Evolutionary conservation across 495 filamentous ascomycete species (phyloP).

Genomic region (Podospora conica): DNA sequence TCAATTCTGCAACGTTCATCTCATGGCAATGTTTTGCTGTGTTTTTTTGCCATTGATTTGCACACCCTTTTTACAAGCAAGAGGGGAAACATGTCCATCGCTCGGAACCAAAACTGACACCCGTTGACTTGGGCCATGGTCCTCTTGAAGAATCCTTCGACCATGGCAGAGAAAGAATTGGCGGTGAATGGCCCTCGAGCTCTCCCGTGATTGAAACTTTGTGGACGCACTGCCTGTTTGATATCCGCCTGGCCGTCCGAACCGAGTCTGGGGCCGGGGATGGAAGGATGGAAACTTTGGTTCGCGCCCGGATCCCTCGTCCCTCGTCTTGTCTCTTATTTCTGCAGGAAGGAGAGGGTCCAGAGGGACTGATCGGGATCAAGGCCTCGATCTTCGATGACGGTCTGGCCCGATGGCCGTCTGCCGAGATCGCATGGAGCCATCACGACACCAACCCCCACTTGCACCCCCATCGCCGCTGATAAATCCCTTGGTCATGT

Average conservation of each 20-base stretch:
- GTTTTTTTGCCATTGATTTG: too few relatives aligned
- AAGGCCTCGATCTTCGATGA: not conserved
- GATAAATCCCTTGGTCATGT: not conserved
- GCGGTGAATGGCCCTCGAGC: not conserved
- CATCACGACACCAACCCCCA: not conserved
- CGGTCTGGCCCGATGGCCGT: not conserved
- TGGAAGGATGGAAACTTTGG: too few relatives aligned
- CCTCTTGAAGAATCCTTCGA: too few relatives aligned
- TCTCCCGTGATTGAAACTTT: not conserved
- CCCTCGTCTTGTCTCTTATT: too few relatives aligned
- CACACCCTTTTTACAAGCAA: too few relatives aligned
- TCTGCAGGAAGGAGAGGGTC: not conserved
- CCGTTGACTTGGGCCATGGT: too few relatives aligned
- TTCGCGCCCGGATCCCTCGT: too few relatives aligned
- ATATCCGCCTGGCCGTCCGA: not conserved
- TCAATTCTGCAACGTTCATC: too few relatives aligned
- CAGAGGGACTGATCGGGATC: not conserved
- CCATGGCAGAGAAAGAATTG: not conserved
- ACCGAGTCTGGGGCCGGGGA: not conserved
- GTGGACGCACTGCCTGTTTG: not conserved
- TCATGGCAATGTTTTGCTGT: too few relatives aligned
- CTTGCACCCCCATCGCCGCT: not conserved
- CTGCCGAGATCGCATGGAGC: not conserved
- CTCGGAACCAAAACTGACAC: too few relatives aligned
- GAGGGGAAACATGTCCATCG: too few relatives aligned